These are phyloP conservation scores for Penium margaritaceum DNA, from an alignment of 139 green algal genomes.

Conservation along the genomic window DNA sequence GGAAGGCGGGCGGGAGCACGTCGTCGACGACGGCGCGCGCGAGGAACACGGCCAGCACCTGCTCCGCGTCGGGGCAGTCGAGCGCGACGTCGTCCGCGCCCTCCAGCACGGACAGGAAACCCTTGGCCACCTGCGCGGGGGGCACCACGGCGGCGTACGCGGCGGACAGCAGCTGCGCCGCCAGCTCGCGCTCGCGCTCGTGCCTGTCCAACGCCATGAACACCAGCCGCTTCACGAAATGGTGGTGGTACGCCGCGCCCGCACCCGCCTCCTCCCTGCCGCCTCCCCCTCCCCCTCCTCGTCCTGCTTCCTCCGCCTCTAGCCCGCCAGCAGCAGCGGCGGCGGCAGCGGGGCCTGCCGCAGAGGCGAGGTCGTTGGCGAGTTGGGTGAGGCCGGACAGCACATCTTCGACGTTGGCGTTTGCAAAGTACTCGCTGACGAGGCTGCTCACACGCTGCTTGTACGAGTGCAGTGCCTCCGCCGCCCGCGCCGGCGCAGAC, in stretches of 20 bases:
- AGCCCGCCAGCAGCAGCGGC: slow-evolving; percentile 43
- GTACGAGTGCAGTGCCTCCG: no score
- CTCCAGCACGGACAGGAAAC: slow-evolving; percentile 50
- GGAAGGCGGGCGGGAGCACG: slow-evolving; percentile 66
- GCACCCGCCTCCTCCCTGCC: no score
- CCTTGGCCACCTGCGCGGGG: slow-evolving; percentile 35
- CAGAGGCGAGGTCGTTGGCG: slow-evolving; percentile 13
- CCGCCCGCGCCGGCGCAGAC: no score
- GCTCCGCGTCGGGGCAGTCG: slow-evolving; percentile 66
- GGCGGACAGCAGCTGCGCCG: slow-evolving; percentile 64
- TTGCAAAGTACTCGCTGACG: neutral
- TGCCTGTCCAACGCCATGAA: slow-evolving; percentile 67
- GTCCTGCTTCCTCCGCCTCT: slow-evolving; percentile 58
- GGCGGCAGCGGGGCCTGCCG: slow-evolving; percentile 24
- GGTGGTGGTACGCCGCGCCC: slow-evolving; percentile 64
- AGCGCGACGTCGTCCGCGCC: slow-evolving; percentile 69
- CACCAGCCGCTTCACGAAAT: slow-evolving; percentile 84
- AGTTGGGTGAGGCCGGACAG: neutral
- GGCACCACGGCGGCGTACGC: slow-evolving; percentile 70
- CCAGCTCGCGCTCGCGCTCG: slow-evolving; percentile 86
- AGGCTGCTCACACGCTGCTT: neutral
- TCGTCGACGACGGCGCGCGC: slow-evolving; percentile 75
- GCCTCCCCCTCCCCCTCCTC: slow-evolving; percentile 27
- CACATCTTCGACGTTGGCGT: neutral
- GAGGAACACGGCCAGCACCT: slow-evolving; percentile 67